Conservation (phyloP, 208 protist species). For the Crithidia bombi region DNA sequence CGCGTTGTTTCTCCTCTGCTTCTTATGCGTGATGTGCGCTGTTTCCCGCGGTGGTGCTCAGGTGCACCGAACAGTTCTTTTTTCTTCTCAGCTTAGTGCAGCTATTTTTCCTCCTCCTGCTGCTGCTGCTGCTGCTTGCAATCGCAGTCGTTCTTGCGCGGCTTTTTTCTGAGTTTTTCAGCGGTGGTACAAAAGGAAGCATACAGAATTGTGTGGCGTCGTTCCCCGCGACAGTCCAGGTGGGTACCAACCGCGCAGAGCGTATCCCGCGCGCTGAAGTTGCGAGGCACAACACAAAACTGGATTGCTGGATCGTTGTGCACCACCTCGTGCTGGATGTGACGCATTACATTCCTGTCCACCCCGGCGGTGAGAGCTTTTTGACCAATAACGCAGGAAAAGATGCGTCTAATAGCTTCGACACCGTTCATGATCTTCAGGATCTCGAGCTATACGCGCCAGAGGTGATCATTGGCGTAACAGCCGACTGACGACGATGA, state of each 20-base stretch:
- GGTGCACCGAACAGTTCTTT: no score
- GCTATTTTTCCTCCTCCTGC: no score
- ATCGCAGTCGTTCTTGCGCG: neutral
- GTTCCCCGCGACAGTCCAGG: neutral
- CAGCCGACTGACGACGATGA: neutral
- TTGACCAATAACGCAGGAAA: neutral
- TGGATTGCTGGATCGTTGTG: conserved; percentile 3
- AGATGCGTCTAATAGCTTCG: neutral
- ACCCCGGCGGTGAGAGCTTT: conserved; percentile 7
- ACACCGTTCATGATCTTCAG: conserved; percentile 3
- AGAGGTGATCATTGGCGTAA: conserved; percentile 2
- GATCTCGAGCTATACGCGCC: conserved; percentile 10
- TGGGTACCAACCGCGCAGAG: neutral
- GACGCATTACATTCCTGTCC: conserved; percentile 10
- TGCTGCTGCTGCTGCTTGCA: no score
- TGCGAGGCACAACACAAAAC: conserved; percentile 4
- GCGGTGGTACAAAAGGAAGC: neutral
- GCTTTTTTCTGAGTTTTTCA: neutral
- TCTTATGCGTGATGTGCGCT: no score
- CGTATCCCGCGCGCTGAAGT: conserved; percentile 7
- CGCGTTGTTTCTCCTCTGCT: no score
- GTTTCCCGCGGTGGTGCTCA: no score
- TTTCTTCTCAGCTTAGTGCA: no score
- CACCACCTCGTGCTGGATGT: neutral
- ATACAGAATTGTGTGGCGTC: neutral